Percentiles rank a stretch among this genome's conserved stretches.
These are phyloP conservation scores for Chlorella sp. DNA, from an alignment of 139 green algal genomes.

Conservation along the genomic window DNA sequence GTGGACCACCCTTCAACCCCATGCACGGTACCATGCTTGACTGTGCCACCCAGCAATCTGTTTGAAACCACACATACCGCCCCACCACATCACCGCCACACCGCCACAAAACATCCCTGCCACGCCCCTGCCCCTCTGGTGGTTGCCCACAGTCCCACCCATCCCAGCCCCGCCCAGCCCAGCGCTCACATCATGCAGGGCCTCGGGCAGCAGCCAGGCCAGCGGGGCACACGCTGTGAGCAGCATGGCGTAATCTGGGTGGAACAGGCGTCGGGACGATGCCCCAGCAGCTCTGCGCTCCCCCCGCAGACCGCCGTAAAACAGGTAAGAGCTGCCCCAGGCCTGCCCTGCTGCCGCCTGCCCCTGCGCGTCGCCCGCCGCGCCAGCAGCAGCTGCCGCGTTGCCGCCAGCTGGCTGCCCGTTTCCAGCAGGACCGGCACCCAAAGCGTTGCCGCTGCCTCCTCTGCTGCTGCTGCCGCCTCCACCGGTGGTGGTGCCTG, in stretches of 20 bases:
- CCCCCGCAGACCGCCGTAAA: not conserved
- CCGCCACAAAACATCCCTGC: no score
- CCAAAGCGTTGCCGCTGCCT: no score
- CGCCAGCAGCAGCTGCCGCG: not conserved
- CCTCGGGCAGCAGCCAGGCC: constrained; percentile 9
- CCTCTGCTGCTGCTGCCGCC: not conserved
- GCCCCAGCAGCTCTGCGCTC: no score
- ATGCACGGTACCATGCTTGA: not conserved
- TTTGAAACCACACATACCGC: not conserved
- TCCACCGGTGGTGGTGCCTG: not conserved
- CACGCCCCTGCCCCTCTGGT: no score
- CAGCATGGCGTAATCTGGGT: constrained; percentile 21
- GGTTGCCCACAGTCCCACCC: no score
- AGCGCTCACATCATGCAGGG: constrained; percentile 23
- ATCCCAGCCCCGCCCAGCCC: no score
- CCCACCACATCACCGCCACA: not conserved
- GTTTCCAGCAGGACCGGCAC: not conserved
- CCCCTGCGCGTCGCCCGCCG: not conserved
- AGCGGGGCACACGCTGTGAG: constrained; percentile 13
- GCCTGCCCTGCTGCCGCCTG: not conserved
- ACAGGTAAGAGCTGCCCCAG: not conserved
- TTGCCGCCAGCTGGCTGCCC: not conserved
- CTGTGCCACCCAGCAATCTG: not conserved
- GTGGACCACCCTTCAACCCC: not conserved
- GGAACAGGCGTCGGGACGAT: not conserved